These are phyloP conservation scores for Metschnikowia arizonensis DNA, from an alignment of 805 yeast genomes.

Conservation along the genomic window DNA sequence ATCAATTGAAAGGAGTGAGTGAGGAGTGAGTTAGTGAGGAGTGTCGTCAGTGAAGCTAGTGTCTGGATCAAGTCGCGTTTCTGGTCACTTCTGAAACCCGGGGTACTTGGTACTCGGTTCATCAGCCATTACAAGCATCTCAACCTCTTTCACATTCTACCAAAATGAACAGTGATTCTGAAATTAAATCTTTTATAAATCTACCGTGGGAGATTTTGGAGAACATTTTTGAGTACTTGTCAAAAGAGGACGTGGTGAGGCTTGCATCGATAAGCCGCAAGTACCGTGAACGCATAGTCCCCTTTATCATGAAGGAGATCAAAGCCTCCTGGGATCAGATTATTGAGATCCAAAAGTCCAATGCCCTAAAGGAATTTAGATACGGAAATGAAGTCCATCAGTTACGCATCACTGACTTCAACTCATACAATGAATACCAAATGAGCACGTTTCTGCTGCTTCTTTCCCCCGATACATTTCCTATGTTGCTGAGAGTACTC, in stretches of 20 bases:
- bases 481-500: constrained; percentile 21
- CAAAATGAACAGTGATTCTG: neutral
- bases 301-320: constrained; percentile 20
- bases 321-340: constrained; percentile 28
- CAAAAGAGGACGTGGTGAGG: constrained; percentile 11
- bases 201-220: constrained; percentile 16
- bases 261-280: constrained; percentile 12
- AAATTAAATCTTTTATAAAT: constrained; percentile 3
- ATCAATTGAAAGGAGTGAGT: no score
- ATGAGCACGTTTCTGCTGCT: constrained; percentile 25
- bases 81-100: neutral
- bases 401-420: constrained; percentile 11
- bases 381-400: neutral
- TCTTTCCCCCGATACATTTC: constrained; percentile 20
- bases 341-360: constrained; percentile 4
- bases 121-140: neutral
- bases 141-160: neutral
- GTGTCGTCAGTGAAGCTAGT: neutral
- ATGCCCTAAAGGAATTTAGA: neutral
- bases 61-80: neutral
- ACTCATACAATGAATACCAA: constrained; percentile 25
- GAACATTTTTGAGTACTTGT: constrained; percentile 7
- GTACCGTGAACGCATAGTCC: constrained; percentile 19
- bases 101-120: neutral
- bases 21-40: no score